Evolutionary conservation across 108 stramenopile species (phyloP).

Genomic region (Cyclotella cryptica): DNA sequence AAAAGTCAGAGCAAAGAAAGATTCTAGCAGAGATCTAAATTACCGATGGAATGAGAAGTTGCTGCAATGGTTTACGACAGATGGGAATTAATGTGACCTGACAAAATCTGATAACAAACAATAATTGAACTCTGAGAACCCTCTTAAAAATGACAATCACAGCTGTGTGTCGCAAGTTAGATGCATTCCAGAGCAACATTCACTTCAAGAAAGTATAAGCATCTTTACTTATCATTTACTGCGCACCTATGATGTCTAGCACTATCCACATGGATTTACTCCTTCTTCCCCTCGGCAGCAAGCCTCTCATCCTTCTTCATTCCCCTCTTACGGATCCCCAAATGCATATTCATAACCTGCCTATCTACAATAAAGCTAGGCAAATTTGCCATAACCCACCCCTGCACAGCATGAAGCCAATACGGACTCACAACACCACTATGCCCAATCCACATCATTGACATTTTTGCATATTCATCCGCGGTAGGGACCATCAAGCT

Average conservation of each 20-base stretch:
- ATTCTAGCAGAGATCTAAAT: too few species aligned
- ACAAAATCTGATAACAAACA: too few species aligned
- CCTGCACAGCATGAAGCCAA: constrained; percentile 94
- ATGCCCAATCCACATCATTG: constrained; percentile 87
- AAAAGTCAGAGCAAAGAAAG: too few species aligned
- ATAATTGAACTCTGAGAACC: too few species aligned
- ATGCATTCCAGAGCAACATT: too few species aligned
- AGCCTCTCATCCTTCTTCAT: constrained; percentile 90
- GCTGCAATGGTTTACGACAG: too few species aligned
- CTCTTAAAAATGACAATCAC: too few species aligned
- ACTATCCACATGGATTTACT: constrained; percentile 17
- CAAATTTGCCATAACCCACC: constrained; percentile 81
- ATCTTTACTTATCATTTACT: background rate
- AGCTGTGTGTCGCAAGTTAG: too few species aligned
- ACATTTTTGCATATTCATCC: constrained; percentile 77
- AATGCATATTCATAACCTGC: constrained; percentile 89
- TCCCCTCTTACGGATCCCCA: constrained; percentile 89
- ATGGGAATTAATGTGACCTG: too few species aligned
- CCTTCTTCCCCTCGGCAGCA: constrained; percentile 58
- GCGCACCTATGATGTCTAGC: background rate
- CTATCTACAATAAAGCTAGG: constrained; percentile 73
- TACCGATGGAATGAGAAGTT: too few species aligned
- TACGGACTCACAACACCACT: constrained; percentile 87
- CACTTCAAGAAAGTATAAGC: background rate
- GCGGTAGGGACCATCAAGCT: constrained; percentile 91